Base-by-base conservation (phyloP, 257 asterid genomes). In the Galeopsis tetrahit region DNA sequence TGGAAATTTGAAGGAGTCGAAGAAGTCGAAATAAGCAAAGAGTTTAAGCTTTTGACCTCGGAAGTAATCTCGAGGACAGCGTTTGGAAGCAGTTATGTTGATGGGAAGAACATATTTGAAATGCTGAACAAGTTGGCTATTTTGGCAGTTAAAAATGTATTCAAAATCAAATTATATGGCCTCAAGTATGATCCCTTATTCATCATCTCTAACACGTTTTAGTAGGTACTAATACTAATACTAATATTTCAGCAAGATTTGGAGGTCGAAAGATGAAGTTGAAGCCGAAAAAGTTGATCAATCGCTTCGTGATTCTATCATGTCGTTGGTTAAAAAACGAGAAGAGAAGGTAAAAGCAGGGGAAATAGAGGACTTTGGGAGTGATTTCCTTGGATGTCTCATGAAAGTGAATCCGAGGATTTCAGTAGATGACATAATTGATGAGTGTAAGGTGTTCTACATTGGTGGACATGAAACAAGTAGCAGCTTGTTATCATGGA, bases 361-460 rank as follows among this genome's bases (percentile, higher is more conserved):
- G 58, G 51, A 68, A 40, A 56, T 53, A 40, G 63, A 75, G 3
- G 28, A 21, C 28, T 21, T 21, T 21, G 28, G 28, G 28, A 21
- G 28, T 21, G 28, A 21, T 21, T 21, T 21, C 28, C 28, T 21
- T 1, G 28, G 43, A 65, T 67, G 77, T 36, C 79, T 86, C 10
- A 21, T 84, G 9, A 73, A 76, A 63, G 79, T 59, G 57, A 80
- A 82, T 60, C 84, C 28, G 28, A 70, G 84, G 55, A 82, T 89
- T n/a, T 76, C 84, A n/a, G 8, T 83, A 2, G 86, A 85, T 35
- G 73, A 83, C 35, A 49, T 86, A 1, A 79, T 86, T 8, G 88
- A 86, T 63, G 92, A 89, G 68, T 89, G 92, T 74, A 88, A 88
- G 72, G 85, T 84, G 17, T 86, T 88, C 58, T 84, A 81, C 65